phyloP scores from a whole-genome alignment of 1,284 basidiomycete genomes.

The Phellopilus nigrolimitatus region DNA sequence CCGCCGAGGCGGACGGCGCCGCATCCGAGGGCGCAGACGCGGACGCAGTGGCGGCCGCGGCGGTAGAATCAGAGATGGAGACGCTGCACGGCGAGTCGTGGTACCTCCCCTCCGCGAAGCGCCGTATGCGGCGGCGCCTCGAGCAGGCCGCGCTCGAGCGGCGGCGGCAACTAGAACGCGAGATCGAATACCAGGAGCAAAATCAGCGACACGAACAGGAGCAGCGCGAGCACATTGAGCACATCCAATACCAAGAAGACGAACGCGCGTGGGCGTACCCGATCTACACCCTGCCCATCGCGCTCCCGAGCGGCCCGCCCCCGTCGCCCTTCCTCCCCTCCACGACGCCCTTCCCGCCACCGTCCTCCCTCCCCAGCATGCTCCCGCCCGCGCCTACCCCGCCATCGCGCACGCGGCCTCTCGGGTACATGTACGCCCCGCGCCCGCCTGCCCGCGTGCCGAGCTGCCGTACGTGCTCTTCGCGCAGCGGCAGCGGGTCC shows the following conservation, averaged over 20 bases:
- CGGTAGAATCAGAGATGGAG: too few species aligned
- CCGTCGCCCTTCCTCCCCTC: background rate
- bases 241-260: too few species aligned
- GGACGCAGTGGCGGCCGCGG: background rate
- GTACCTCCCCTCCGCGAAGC: conserved; percentile 15
- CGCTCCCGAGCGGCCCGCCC: background rate
- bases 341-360: background rate
- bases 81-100: conserved; percentile 15
- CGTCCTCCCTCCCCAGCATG: background rate
- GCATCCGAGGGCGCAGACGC: background rate
- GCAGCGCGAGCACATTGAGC: too few species aligned
- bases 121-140: conserved; percentile 1
- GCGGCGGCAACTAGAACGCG: too few species aligned
- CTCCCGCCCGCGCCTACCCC: background rate
- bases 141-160: too few species aligned
- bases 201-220: background rate
- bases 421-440: conserved; percentile 17
- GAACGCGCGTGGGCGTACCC: too few species aligned
- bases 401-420: background rate
- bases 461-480: conserved; percentile 14
- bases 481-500: conserved; percentile 8
- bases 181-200: background rate
- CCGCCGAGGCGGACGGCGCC: background rate
- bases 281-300: too few species aligned
- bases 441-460: background rate